Evolutionary conservation across 202 grass and related monocot genomes (phyloP).

Genomic region (Sporobolus alterniflorus): DNA sequence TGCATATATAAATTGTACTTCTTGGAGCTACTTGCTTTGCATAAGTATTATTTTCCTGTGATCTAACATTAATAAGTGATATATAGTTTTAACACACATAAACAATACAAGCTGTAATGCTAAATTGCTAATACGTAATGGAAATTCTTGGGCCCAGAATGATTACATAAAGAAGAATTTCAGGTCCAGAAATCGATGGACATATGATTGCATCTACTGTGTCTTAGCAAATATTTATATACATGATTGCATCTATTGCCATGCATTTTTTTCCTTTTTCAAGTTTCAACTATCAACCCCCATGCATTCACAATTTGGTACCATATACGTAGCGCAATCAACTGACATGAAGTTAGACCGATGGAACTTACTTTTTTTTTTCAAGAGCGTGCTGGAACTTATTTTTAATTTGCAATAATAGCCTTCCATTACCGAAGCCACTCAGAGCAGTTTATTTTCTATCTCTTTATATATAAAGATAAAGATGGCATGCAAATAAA

Average conservation of each 20-base stretch:
- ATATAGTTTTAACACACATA: background rate
- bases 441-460: slow-evolving; percentile 30
- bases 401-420: too few species aligned
- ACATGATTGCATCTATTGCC: background rate
- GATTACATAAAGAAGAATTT: background rate
- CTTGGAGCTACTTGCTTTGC: background rate
- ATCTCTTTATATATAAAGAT: background rate
- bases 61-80: too few species aligned
- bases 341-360: slow-evolving; percentile 8
- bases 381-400: too few species aligned
- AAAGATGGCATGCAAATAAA: slow-evolving; percentile 43
- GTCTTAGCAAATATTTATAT: background rate
- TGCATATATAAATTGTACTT: background rate
- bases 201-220: too few species aligned
- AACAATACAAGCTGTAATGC: background rate
- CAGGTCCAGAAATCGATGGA: background rate
- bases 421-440: slow-evolving; percentile 20
- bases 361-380: background rate
- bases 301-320: background rate
- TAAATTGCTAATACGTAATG: background rate
- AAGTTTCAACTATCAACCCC: background rate
- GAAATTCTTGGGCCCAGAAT: background rate
- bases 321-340: background rate
- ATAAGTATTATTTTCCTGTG: background rate
- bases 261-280: too few species aligned